Evolutionary conservation across 78 protist genomes (phyloP).

Genomic region (Dictyostelium intermedium): DNA sequence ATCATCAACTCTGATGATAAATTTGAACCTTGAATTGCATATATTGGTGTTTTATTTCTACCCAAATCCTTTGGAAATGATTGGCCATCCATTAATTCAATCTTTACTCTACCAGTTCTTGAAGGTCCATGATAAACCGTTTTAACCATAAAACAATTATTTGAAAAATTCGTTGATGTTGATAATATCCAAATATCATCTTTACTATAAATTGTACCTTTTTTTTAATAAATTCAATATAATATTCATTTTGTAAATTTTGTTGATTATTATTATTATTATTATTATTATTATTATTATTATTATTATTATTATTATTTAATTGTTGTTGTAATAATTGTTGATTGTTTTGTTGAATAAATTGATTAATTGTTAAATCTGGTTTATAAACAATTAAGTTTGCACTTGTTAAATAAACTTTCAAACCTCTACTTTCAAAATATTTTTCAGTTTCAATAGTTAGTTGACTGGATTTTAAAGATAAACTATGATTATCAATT

Average conservation of each 20-base stretch:
- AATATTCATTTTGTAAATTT: background rate
- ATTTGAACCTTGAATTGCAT: constrained; percentile 64
- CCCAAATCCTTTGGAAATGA: background rate
- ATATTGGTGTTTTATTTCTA: background rate
- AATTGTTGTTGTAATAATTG: background rate
- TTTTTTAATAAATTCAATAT: constrained; percentile 36
- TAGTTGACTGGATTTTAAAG: background rate
- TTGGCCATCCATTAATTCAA: constrained; percentile 1
- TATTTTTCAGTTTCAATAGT: constrained; percentile 1
- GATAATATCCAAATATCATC: constrained; percentile 83
- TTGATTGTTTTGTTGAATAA: background rate
- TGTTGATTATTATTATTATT: background rate
- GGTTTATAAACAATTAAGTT: background rate
- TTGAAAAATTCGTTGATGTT: constrained; percentile 25
- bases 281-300: background rate
- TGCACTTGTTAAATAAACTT: constrained; percentile 2
- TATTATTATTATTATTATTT: background rate
- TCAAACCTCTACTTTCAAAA: constrained; percentile 37
- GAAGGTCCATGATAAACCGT: constrained; percentile 68
- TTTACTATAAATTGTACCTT: constrained; percentile 30
- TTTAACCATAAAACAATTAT: constrained; percentile 6
- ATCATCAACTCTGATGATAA: constrained; percentile 44
- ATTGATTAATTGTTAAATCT: background rate
- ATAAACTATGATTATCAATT: constrained; percentile 10
- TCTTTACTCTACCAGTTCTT: constrained; percentile 14